Evolutionary conservation across 352 stramenopile genomes (phyloP), one percentile per base, ranked within the genome.

Genomic region (Pythium oligandrum): DNA sequence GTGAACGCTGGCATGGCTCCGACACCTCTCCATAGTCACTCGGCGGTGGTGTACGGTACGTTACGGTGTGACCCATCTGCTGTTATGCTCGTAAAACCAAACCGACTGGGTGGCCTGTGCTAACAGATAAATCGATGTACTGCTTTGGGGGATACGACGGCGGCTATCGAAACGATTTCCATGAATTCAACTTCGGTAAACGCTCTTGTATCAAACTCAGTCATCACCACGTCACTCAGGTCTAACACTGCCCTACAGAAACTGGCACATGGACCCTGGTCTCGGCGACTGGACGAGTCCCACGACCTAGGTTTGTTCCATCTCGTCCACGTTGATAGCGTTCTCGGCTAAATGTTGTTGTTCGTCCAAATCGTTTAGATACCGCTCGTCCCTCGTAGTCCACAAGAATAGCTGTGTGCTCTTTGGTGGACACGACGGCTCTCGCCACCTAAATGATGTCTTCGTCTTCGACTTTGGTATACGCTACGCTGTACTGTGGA

Each of bases 371-470:
- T 26, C 17, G 17, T 7, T 4, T 44, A 93, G 83, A 31, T 94
- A 94, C 55, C 86, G 71, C 34, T 97, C 94, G 0, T 97, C 87
- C 11, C 82, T 97, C 48, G 89, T 97, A 5, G 81, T 97, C 58
- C 76, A 93, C 63, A 96, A 97, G 51, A 84, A 85, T 60, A 98
- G 94, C 55, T 97, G 81, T 51, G 73, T 98, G 61, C 71, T 99
- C 5, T 98, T 98, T 75, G 96, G 96, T 10, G 97, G 97, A 1
- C 96, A 99, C 69, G 96, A 99, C 66, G 97, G 97, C 0, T 98
- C 94, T 17, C 73, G 95, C n/a, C 96, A 99, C 65, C 75, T 99
- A 17, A 97, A 97, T 44, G 96, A 98, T 65, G 94, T 98, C 4
- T 90, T 98, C 70, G 73, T 98, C 1, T 99, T 98, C 73, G 91